phyloP scores from a whole-genome alignment of 345 rosid genomes.

The Noccaea caerulescens region DNA sequence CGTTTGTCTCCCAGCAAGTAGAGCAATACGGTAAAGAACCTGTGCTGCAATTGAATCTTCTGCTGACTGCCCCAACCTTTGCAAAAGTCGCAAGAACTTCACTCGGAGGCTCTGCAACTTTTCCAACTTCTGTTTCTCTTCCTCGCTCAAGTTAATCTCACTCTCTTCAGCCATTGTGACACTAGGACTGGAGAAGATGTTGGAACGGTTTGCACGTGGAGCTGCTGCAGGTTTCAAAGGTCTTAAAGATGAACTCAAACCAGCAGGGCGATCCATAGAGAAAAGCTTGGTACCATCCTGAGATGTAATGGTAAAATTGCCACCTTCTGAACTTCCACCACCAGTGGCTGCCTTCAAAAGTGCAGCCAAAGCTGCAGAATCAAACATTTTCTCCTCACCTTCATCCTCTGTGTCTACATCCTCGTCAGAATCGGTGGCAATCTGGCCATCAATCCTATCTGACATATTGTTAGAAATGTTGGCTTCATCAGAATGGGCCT shows the following conservation, averaged over 20 bases:
- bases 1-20: slow-evolving; percentile 77
- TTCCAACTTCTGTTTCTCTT: slow-evolving; percentile 79
- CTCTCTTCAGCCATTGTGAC: slow-evolving; percentile 51
- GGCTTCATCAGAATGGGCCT: slow-evolving; percentile 57
- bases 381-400: slow-evolving; percentile 75
- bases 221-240: slow-evolving; percentile 75
- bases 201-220: slow-evolving; percentile 60
- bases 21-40: slow-evolving; percentile 77
- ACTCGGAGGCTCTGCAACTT: slow-evolving; percentile 74
- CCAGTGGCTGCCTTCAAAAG: slow-evolving; percentile 90
- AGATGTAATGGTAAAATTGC: slow-evolving; percentile 67
- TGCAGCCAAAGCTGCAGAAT: slow-evolving; percentile 91
- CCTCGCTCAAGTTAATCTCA: slow-evolving; percentile 74
- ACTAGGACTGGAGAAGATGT: slow-evolving; percentile 55
- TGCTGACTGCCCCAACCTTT: slow-evolving; percentile 70
- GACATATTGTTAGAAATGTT: slow-evolving; percentile 61
- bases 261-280: slow-evolving; percentile 92
- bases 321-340: slow-evolving; percentile 62
- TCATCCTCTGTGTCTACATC: slow-evolving; percentile 90
- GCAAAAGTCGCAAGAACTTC: slow-evolving; percentile 87
- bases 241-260: slow-evolving; percentile 82
- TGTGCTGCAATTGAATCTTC: slow-evolving; percentile 83
- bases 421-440: slow-evolving; percentile 87
- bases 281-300: slow-evolving; percentile 90
- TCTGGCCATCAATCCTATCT: slow-evolving; percentile 74